These are phyloP conservation scores for Fusarium xyrophilum DNA, from an alignment of 2,329 filamentous ascomycete species.

Conservation along the genomic window DNA sequence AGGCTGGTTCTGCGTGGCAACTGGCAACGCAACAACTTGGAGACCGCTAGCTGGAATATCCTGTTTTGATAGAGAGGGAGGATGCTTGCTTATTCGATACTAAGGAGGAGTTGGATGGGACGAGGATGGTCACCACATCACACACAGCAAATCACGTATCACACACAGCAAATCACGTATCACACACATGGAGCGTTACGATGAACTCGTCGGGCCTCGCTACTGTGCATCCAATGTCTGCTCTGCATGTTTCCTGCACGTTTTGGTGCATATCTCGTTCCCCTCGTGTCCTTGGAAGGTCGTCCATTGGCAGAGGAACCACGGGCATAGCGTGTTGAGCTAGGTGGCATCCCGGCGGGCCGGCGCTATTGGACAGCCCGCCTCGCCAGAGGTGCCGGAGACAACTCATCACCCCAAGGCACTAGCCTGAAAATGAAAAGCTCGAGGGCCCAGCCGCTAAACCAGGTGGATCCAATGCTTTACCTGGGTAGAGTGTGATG, in stretches of 20 bases:
- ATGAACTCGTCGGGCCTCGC: slow-evolving; percentile 33
- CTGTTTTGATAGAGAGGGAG: slow-evolving; percentile 13
- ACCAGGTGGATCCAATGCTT: neutral
- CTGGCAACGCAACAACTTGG: slow-evolving; percentile 12
- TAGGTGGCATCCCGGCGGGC: slow-evolving; percentile 41
- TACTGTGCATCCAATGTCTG: neutral
- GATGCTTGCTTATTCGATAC: slow-evolving; percentile 18
- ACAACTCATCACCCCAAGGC: slow-evolving; percentile 48
- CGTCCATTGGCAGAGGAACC: slow-evolving; percentile 35
- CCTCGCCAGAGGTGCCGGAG: slow-evolving; percentile 50
- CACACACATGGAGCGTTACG: slow-evolving; percentile 17
- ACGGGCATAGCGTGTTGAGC: slow-evolving; percentile 21
- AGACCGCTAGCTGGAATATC: slow-evolving; percentile 20
- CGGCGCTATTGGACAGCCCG: slow-evolving; percentile 46
- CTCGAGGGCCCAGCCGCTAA: slow-evolving; percentile 23
- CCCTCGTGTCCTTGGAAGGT: slow-evolving; percentile 23
- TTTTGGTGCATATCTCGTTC: slow-evolving; percentile 20
- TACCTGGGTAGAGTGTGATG: neutral
- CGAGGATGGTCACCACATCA: slow-evolving; percentile 12
- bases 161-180: slow-evolving; percentile 14
- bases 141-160: slow-evolving; percentile 15
- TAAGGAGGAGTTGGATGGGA: slow-evolving; percentile 8
- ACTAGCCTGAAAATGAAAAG: slow-evolving; percentile 24
- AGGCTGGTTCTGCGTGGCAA: slow-evolving; percentile 19
- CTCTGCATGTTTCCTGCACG: slow-evolving; percentile 18